Base-by-base conservation (phyloP, 352 stramenopile species). In the Pythium oligandrum region DNA sequence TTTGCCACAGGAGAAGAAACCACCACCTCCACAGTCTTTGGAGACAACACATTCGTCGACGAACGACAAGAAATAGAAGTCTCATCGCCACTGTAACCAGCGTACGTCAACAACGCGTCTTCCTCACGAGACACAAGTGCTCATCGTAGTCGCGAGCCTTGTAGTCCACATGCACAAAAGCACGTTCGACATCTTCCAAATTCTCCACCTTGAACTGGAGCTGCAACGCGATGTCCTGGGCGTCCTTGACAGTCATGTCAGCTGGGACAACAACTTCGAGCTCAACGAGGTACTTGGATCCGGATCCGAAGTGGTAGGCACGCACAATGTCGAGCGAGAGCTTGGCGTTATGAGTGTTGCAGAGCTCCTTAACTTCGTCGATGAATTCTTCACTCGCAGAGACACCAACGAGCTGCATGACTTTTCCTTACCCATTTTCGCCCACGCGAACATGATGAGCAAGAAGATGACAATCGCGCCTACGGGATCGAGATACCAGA, bases 111-210 rank as follows among this genome's bases (percentile, higher is more conserved):
- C 17, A 26, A 26, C 17, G 71, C 70, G 47, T 85, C 71, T 30
- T 77, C 51, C 32, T 84, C 74, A 31, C 64, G 64, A 31, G 75
- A 83, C 17, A 83, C 71, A 9, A 85, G 58, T 86, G 76, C 55
- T 88, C 73, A 48, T 89, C 74, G 51, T 91, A 88, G 54, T 88
- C 78, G 40, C 80, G 78, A 11, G 66, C 64, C 63, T 96, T 78
- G 70, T 98, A 98, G 73, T 98, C 93, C 57, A 98, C 93, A 59
- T 98, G 93, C n/a, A 98, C 93, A 71, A 98, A 98, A 26, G 88
- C 94, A 37, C 91, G 79, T 70, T 98, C 91, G 12, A 98, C 93
- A 52, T 97, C 84, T 17, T 91, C 77, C 35, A 90, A 57, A 11
- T 83, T 75, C 66, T 98, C 91, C 54, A 98, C 91, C 58, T 97